Conservation (phyloP, 805 yeast species). For the Pichia paraexigua region DNA sequence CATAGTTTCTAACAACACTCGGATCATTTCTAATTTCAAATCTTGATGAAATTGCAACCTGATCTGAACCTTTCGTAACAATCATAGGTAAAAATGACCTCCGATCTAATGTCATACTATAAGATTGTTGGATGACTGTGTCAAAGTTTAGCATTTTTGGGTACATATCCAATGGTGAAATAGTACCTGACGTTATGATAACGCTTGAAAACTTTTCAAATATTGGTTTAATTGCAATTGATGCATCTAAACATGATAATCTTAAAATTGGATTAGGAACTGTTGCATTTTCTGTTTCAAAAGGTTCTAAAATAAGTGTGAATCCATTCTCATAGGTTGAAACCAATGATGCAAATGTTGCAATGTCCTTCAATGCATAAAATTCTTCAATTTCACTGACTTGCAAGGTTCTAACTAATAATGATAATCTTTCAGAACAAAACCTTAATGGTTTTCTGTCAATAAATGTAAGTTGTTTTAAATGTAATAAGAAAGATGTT, state of each 20-base stretch:
- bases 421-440: slow-evolving; percentile 84
- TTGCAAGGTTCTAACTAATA: slow-evolving; percentile 84
- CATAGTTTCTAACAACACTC: slow-evolving; percentile 94
- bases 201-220: slow-evolving; percentile 90
- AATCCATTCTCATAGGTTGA: slow-evolving; percentile 95
- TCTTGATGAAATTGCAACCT: slow-evolving; percentile 91
- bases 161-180: slow-evolving; percentile 97
- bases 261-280: slow-evolving; percentile 95
- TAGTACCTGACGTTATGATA: slow-evolving; percentile 94
- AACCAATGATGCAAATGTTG: slow-evolving; percentile 92
- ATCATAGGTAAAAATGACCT: slow-evolving; percentile 91
- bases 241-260: slow-evolving; percentile 93
- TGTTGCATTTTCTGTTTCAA: slow-evolving; percentile 84
- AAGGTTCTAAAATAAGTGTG: slow-evolving; percentile 86
- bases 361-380: slow-evolving; percentile 88
- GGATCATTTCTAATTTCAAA: slow-evolving; percentile 98
- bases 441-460: slow-evolving; percentile 87
- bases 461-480: slow-evolving; percentile 87
- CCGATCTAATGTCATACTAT: slow-evolving; percentile 90
- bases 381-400: slow-evolving; percentile 85
- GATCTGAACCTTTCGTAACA: slow-evolving; percentile 96
- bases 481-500: slow-evolving; percentile 80
- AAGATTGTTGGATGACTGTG: slow-evolving; percentile 89
- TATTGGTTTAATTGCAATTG: slow-evolving; percentile 95
- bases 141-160: slow-evolving; percentile 94